Base-by-base conservation (phyloP, 202 grass and related monocot genomes). In the Carex sylvatica region DNA sequence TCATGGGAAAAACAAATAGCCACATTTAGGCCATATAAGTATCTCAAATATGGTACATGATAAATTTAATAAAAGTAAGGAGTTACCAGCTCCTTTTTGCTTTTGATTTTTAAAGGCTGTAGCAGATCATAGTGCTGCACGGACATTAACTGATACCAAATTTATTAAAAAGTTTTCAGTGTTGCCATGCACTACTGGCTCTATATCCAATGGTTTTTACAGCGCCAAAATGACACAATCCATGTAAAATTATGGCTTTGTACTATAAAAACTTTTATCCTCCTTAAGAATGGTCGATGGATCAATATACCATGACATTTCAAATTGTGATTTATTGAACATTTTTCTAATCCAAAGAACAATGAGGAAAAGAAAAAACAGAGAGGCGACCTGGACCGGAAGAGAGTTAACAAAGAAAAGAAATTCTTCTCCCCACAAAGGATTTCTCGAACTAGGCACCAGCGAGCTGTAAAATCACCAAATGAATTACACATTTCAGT, bases 361-460 rank as follows among this genome's bases (percentile, higher is more conserved):
- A 83, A 82, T 12, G 19, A 22, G 3, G 36, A 68, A 3, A 68
- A 4, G 38, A 38, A 2, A 8, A 7, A 74, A 19, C 85, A 23
- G 35, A 52, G 65, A 59, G 69, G 65, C 40, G 82, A 99, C 96
- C 96, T 99, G 91, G 9, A 89, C 93, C 9, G 93, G 93, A 36
- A 99, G 91, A 40, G 86, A 78, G 53, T 83, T 40, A 65, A 90
- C 88, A 23, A 93, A 81, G 90, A 95, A 96, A 61, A 90, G 92
- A 83, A 95, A 99, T 65, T 90, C 91, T 82, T 98, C 91, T 64
- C 96, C 93, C 96, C 96, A 95, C 65, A 99, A 80, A 31, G 93
- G 96, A 66, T 99, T 95, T 82, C 91, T 99, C 11, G 70, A 77
- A 79, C 91, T 95, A 65, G 96, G 93, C 60, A 96, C 91, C 91